Conservation (phyloP, 257 asterid species). For the Gardenia jasminoides region DNA sequence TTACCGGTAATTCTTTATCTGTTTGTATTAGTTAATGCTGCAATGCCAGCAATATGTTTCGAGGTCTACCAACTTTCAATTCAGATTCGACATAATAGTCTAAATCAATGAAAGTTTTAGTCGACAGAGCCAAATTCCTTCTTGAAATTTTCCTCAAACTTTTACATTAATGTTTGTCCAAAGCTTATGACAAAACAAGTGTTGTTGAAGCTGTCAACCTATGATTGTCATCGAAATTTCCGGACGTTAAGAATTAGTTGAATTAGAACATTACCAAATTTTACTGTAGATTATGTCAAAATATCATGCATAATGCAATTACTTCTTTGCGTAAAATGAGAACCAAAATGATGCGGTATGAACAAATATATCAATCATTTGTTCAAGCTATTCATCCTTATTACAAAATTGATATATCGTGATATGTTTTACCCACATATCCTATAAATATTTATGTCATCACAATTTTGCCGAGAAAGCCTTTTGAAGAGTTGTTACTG, state of each 20-base stretch:
- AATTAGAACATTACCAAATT: background rate
- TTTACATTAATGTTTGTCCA: background rate
- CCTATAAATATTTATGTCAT: background rate
- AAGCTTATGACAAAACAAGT: background rate
- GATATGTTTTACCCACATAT: no score
- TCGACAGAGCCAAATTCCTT: background rate
- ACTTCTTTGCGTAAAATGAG: background rate
- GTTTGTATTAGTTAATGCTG: background rate
- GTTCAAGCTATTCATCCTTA: background rate
- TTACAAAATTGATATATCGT: no score
- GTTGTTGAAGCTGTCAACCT: background rate
- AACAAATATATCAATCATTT: background rate
- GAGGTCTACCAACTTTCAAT: background rate
- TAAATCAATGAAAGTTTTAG: background rate
- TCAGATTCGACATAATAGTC: background rate
- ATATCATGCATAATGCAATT: background rate
- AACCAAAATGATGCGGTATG: background rate
- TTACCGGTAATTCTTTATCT: background rate
- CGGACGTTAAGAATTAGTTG: background rate
- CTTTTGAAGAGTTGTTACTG: slow-evolving; percentile 23
- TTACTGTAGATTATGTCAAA: background rate
- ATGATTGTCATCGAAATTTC: background rate
- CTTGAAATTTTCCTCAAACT: background rate
- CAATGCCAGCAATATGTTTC: background rate
- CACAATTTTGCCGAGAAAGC: slow-evolving; percentile 11